Base-by-base conservation (phyloP, 306 rosid species). In the Dalbergia oliveri region DNA sequence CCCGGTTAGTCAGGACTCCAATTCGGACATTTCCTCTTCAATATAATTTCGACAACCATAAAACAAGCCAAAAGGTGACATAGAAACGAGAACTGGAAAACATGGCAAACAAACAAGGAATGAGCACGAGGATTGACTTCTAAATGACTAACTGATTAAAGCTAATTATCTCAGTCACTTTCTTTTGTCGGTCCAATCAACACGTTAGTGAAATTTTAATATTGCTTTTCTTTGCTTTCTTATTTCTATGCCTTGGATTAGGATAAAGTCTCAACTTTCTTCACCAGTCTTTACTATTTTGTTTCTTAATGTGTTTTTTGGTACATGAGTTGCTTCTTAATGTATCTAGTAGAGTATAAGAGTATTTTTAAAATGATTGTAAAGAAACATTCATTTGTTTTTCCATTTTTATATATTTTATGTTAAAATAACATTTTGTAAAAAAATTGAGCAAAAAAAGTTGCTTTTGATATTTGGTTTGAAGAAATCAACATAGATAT, bases 111-210 rank as follows among this genome's bases (percentile, higher is more conserved):
- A 49, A 47, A 77, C 67, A 75, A 57, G 26, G 39, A 71, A 77
- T 41, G 51, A 21, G 77, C 88, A 85, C 85, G 83, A 21, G 83
- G 13, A 11, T 77, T 85, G 85, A 85, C 78, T 85, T 72, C 70
- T 8, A 9, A 0, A 57, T 13, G 59, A 69, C 70, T 0, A 14
- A 2, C 50, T 71, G n/a, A n/a, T n/a, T n/a, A 13, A 26, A 65
- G 16, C 15, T 64, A 47, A 12, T n/a, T 69, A 49, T 80, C 18
- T 60, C 5, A 12, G n/a, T 63, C 82, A 9, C 63, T 75, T 69
- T 75, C 82, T 65, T 70, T 9, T 23, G 66, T 80, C 82, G 76
- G 67, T 44, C 78, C 84, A 63, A 51, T 65, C 72, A 78, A 57
- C 21, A 16, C 61, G 26, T 73, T 57, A 13, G 11, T 33, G 5